Evolutionary conservation across 2,329 filamentous ascomycete species (phyloP).

Genomic region (Fusarium compactum): DNA sequence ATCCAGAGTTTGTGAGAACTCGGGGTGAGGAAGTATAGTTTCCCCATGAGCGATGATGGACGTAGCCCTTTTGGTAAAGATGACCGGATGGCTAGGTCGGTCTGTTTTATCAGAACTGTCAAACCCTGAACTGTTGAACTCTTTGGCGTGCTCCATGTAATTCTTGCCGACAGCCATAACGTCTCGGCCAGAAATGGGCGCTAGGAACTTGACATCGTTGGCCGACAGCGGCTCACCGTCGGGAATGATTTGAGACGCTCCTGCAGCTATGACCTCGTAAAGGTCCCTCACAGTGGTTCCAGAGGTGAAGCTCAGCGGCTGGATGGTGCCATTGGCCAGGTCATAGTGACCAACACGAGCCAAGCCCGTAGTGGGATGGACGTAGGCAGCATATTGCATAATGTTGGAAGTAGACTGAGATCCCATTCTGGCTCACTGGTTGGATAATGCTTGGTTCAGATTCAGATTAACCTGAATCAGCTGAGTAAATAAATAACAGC

Average conservation of each 20-base stretch:
- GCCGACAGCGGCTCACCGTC: neutral
- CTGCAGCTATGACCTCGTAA: slow-evolving; percentile 6
- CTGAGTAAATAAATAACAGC: neutral
- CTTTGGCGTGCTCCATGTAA: slow-evolving; percentile 67
- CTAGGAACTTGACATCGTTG: slow-evolving; percentile 54
- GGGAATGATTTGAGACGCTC: neutral
- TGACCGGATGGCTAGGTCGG: slow-evolving; percentile 65
- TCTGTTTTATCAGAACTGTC: slow-evolving; percentile 67
- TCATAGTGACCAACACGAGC: neutral
- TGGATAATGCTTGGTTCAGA: neutral
- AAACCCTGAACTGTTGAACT: slow-evolving; percentile 67
- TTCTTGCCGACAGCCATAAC: slow-evolving; percentile 69
- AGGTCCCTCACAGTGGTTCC: neutral
- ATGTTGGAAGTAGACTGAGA: neutral
- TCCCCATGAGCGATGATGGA: slow-evolving; percentile 64
- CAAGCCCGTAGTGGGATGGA: neutral
- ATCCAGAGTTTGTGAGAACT: slow-evolving; percentile 63
- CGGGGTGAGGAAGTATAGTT: slow-evolving; percentile 58
- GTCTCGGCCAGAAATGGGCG: slow-evolving; percentile 62
- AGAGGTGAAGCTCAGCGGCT: neutral
- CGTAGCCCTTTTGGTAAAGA: slow-evolving; percentile 67
- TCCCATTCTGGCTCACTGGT: neutral
- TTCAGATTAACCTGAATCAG: neutral
- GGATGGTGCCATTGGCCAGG: neutral
- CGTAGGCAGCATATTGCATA: neutral